Evolutionary conservation across 495 filamentous ascomycete species (phyloP).

Genomic region (Stereocaulon alpinum): DNA sequence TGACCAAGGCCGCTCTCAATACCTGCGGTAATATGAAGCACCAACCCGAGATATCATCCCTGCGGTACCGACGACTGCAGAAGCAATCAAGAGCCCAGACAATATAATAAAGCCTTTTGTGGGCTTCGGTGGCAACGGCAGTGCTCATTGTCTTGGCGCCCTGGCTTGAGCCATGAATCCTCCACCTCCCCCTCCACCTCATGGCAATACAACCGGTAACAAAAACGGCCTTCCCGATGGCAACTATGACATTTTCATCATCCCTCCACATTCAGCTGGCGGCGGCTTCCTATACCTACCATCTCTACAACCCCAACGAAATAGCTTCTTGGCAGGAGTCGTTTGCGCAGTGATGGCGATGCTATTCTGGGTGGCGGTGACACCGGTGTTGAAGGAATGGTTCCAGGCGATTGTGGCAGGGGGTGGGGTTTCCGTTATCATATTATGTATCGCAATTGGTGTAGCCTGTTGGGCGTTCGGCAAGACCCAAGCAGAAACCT

Average conservation of each 20-base stretch:
- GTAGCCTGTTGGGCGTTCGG: conserved; percentile 68
- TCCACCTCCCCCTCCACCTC: conserved; percentile 52
- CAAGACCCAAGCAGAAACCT: conserved; percentile 46
- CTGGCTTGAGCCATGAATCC: conserved; percentile 35
- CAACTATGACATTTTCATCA: conserved; percentile 95
- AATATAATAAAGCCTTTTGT: conserved; percentile 1
- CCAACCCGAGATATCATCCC: conserved; percentile 11
- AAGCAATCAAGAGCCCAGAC: conserved; percentile 3
- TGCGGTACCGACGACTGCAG: conserved; percentile 18
- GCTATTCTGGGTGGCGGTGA: conserved; percentile 54
- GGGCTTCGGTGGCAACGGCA: neutral
- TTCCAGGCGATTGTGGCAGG: conserved; percentile 49
- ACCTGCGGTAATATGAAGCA: conserved; percentile 24
- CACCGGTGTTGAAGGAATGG: conserved; percentile 61
- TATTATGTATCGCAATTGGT: conserved; percentile 56
- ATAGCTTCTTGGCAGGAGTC: conserved; percentile 84
- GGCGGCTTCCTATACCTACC: conserved; percentile 90
- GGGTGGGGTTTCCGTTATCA: conserved; percentile 51
- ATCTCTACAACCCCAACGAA: conserved; percentile 70
- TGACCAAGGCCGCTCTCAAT: conserved; percentile 1
- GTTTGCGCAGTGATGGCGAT: conserved; percentile 58
- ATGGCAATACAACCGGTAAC: conserved; percentile 55
- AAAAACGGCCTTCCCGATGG: conserved; percentile 59
- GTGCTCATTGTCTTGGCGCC: neutral
- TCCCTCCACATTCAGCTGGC: conserved; percentile 86